A percentile compares a stretch with the other conserved stretches of the same genome.
These are phyloP conservation scores for Gastrolobium villosum DNA, from an alignment of 306 rosid species.

Conservation along the genomic window DNA sequence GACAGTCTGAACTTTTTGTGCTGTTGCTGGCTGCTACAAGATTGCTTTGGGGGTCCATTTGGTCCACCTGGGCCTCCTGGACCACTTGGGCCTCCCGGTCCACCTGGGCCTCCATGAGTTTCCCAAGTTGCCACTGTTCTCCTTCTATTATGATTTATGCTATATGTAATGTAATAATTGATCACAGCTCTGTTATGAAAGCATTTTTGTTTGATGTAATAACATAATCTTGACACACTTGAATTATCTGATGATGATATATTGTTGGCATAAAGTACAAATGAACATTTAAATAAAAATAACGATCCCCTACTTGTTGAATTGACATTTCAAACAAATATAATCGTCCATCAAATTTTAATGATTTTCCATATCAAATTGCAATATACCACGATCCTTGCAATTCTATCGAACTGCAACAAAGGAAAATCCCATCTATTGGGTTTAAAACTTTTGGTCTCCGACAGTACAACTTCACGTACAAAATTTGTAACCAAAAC, in stretches of 20 bases:
- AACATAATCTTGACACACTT: neutral
- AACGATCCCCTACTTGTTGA: neutral
- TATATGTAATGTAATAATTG: slow-evolving; percentile 25
- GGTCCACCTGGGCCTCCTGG: slow-evolving; percentile 59
- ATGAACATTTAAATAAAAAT: neutral
- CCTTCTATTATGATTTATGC: neutral
- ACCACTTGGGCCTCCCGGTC: slow-evolving; percentile 52
- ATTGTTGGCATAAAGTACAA: neutral
- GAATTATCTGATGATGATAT: slow-evolving; percentile 15
- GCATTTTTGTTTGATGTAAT: slow-evolving; percentile 27
- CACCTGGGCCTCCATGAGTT: slow-evolving; percentile 47
- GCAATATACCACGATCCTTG: neutral
- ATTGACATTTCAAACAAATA: neutral
- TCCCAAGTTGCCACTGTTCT: neutral
- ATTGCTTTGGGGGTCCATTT: slow-evolving; percentile 65
- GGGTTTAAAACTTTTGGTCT: no score
- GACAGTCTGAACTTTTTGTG: slow-evolving; percentile 61
- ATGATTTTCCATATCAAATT: neutral
- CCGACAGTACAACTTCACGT: no score
- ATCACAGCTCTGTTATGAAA: neutral
- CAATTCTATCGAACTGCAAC: neutral
- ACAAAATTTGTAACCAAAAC: no score
- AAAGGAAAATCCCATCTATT: no score
- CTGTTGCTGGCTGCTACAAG: slow-evolving; percentile 69
- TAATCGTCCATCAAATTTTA: neutral